Percentiles rank a stretch among this genome's conserved stretches.
Conservation (phyloP, 2,329 filamentous ascomycete species). For the Penicillium expansum region DNA sequence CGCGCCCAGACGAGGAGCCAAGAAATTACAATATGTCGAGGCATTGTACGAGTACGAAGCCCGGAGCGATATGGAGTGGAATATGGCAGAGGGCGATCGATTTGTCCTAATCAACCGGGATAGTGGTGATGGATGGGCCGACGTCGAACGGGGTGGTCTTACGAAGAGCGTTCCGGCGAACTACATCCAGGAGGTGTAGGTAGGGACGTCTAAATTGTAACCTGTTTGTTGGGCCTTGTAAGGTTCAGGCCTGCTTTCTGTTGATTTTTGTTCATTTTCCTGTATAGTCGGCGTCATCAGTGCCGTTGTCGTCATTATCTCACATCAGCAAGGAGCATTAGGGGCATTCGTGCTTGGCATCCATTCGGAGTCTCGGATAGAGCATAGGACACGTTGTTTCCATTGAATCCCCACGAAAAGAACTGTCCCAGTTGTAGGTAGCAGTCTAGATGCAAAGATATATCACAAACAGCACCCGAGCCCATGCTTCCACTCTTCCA, state of each 20-base stretch:
- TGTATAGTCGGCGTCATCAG: constrained; percentile 9
- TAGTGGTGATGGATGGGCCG: constrained; percentile 90
- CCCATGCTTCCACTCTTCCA: not conserved
- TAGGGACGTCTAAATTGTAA: not conserved
- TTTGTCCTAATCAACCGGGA: constrained; percentile 89
- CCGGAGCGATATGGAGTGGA: constrained; percentile 81
- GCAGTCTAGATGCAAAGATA: not conserved
- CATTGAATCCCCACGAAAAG: not conserved
- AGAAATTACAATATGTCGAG: constrained; percentile 91
- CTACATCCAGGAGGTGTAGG: constrained; percentile 74
- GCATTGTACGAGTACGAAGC: constrained; percentile 90
- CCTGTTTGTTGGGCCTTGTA: not conserved
- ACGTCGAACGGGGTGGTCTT: constrained; percentile 86
- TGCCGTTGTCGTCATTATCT: constrained; percentile 14
- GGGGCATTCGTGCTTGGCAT: constrained; percentile 12
- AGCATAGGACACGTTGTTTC: constrained; percentile 6
- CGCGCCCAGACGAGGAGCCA: constrained; percentile 83
- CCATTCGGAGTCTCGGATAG: constrained; percentile 11
- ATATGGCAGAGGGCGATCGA: constrained; percentile 84
- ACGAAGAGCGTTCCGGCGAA: constrained; percentile 90
- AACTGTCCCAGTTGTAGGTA: not conserved
- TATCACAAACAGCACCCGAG: not conserved
- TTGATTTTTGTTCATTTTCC: not conserved
- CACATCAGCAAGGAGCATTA: constrained; percentile 24
- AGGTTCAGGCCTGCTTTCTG: not conserved